Evolutionary conservation across 495 filamentous ascomycete genomes (phyloP).

Genomic region (Darksidea phi): DNA sequence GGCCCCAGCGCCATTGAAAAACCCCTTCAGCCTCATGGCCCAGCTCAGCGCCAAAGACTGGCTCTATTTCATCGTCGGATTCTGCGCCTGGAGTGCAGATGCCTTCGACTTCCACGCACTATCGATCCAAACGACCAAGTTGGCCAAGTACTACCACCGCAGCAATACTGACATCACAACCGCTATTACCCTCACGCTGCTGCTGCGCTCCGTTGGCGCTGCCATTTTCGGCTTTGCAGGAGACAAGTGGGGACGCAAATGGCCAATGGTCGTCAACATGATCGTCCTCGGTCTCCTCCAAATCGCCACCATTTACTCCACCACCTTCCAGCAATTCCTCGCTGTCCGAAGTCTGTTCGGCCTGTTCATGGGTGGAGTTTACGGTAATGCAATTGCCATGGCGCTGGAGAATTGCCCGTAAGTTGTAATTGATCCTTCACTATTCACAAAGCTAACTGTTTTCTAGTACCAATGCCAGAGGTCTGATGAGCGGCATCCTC

Average conservation of each 20-base stretch:
- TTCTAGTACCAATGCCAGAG: slow-evolving; percentile 54
- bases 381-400: slow-evolving; percentile 79
- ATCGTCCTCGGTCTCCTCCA: slow-evolving; percentile 63
- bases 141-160: slow-evolving; percentile 64
- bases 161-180: slow-evolving; percentile 67
- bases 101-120: slow-evolving; percentile 78
- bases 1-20: slow-evolving; percentile 55
- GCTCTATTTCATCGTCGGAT: slow-evolving; percentile 64
- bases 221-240: slow-evolving; percentile 69
- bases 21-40: slow-evolving; percentile 60
- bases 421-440: slow-evolving; percentile 13
- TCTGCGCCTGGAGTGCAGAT: slow-evolving; percentile 66
- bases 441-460: neutral
- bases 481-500: slow-evolving; percentile 73
- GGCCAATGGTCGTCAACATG: slow-evolving; percentile 76
- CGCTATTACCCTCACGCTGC: slow-evolving; percentile 71
- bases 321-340: slow-evolving; percentile 66
- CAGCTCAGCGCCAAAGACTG: slow-evolving; percentile 57
- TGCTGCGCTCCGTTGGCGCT: slow-evolving; percentile 69
- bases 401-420: slow-evolving; percentile 73
- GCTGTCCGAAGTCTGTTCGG: slow-evolving; percentile 70
- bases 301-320: slow-evolving; percentile 69
- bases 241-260: slow-evolving; percentile 76
- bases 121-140: slow-evolving; percentile 66
- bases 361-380: slow-evolving; percentile 81